phyloP scores from a whole-genome alignment of 805 yeast species.

The Candida orba region DNA sequence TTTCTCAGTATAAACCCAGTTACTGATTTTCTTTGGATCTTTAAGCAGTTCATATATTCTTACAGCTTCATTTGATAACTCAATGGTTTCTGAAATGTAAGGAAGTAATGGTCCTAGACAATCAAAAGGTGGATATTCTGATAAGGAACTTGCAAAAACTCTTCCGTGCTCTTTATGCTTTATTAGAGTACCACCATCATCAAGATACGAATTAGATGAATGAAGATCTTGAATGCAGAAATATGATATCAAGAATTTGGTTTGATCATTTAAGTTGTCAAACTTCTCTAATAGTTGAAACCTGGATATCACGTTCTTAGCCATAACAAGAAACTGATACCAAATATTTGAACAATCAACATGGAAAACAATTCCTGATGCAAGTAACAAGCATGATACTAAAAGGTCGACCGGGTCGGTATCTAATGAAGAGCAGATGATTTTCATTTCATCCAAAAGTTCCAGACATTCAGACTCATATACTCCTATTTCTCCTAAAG shows the following conservation, averaged over 20 bases:
- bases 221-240: background rate
- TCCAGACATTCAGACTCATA: background rate
- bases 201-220: background rate
- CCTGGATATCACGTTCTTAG: background rate
- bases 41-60: background rate
- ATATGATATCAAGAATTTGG: background rate
- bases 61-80: constrained; percentile 1
- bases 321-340: background rate
- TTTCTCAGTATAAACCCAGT: constrained; percentile 2
- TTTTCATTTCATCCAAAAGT: background rate
- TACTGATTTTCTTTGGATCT: constrained; percentile 1
- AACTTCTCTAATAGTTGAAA: background rate
- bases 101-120: constrained; percentile 1
- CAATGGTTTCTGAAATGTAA: background rate
- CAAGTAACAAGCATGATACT: background rate
- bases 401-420: background rate
- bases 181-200: background rate
- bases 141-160: background rate
- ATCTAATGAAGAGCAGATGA: background rate
- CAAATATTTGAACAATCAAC: background rate
- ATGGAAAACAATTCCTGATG: background rate
- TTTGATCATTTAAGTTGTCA: background rate
- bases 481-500: background rate
- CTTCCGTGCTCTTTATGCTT: background rate
- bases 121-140: constrained; percentile 1